phyloP scores from a whole-genome alignment of 2,329 filamentous ascomycete genomes.

The Hymenotorrendiella dingleyae region DNA sequence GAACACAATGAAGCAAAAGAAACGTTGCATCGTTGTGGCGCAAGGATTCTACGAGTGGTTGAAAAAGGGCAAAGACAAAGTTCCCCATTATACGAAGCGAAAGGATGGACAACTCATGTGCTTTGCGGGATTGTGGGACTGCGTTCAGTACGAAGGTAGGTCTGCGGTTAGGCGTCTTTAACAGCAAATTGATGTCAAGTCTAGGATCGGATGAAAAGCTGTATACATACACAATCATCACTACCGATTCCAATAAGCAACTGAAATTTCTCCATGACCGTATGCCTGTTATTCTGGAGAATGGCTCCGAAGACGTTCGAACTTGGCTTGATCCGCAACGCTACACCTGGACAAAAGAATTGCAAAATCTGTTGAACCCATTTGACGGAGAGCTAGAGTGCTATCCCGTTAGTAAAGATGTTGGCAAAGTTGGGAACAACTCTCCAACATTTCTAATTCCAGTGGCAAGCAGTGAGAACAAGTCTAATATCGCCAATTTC shows the following conservation, averaged over 20 bases:
- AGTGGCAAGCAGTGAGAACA: constrained; percentile 79
- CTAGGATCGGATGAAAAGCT: constrained; percentile 56
- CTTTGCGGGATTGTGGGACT: constrained; percentile 89
- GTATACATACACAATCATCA: constrained; percentile 93
- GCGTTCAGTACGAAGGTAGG: constrained; percentile 69
- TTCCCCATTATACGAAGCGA: constrained; percentile 78
- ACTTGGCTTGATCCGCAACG: constrained; percentile 73
- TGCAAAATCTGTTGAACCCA: constrained; percentile 75
- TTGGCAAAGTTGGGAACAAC: constrained; percentile 91
- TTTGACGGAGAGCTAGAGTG: constrained; percentile 74
- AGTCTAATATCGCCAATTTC: constrained; percentile 90
- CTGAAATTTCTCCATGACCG: constrained; percentile 84
- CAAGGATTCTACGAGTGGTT: constrained; percentile 98
- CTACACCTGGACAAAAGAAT: constrained; percentile 67
- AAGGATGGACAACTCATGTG: constrained; percentile 76
- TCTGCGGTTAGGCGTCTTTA: background rate
- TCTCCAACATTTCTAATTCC: constrained; percentile 79
- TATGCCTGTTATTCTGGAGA: constrained; percentile 90
- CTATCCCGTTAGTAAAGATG: constrained; percentile 81
- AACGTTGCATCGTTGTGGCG: constrained; percentile 80
- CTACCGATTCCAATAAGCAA: constrained; percentile 77
- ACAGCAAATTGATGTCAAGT: constrained; percentile 6
- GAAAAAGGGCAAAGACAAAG: constrained; percentile 73
- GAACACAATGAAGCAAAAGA: constrained; percentile 82
- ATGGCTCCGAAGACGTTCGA: constrained; percentile 61